Evolutionary conservation across 139 green algal genomes (phyloP).

Genomic region (Closterium sp.): DNA sequence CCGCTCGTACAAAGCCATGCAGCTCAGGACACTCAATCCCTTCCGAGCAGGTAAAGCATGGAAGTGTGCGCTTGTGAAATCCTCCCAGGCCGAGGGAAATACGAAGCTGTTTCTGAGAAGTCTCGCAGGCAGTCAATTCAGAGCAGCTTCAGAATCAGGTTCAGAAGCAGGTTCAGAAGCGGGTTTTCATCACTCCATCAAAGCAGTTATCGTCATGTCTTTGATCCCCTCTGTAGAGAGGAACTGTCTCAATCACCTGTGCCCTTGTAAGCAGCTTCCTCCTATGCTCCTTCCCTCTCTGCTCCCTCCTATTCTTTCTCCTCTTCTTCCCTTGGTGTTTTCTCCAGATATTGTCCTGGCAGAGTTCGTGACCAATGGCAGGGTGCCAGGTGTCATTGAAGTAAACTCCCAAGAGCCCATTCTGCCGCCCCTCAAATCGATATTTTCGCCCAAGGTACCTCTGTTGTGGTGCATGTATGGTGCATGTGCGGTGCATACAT

Average conservation of each 20-base stretch:
- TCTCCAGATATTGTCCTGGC: slow-evolving; percentile 25
- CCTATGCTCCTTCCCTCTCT: background rate
- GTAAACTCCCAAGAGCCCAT: slow-evolving; percentile 42
- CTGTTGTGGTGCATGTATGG: background rate
- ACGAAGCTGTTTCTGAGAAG: no score
- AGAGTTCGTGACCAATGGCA: slow-evolving; percentile 19
- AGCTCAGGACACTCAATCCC: slow-evolving; percentile 15
- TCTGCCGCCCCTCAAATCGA: background rate
- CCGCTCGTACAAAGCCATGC: slow-evolving; percentile 38
- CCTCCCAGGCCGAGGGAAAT: no score
- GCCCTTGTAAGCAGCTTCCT: background rate
- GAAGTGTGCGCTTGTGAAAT: no score
- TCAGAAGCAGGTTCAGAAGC: no score
- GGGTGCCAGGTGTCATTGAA: slow-evolving; percentile 17
- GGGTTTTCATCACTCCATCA: no score
- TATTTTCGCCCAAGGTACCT: background rate
- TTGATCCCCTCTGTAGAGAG: background rate
- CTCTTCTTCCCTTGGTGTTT: background rate
- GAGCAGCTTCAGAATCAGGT: no score
- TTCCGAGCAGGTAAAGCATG: background rate
- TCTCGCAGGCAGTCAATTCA: no score
- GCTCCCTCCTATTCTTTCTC: background rate
- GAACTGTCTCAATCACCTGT: background rate
- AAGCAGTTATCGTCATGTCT: background rate
- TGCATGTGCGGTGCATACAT: background rate